Conservation (phyloP, 805 yeast genomes). For the Lipomyces yamanashiensis region DNA sequence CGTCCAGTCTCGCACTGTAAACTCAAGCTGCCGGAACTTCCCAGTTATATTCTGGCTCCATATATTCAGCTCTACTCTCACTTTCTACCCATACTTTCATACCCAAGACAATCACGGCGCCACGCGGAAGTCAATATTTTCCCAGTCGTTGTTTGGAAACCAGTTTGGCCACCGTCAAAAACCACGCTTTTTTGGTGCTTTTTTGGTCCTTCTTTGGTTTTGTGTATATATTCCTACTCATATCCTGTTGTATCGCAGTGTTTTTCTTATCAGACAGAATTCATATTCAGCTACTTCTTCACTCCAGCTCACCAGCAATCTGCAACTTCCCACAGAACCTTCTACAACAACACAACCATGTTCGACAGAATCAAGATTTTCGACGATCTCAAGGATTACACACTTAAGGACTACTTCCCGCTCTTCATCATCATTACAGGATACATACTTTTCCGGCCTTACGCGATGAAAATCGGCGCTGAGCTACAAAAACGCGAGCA, state of each 20-base stretch:
- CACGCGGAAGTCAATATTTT: constrained; percentile 1
- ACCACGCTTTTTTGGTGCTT: not conserved
- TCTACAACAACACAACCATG: constrained; percentile 2
- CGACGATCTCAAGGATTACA: constrained; percentile 25
- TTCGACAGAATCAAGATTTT: constrained; percentile 1
- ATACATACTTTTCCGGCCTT: constrained; percentile 38
- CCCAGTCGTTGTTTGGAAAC: not conserved
- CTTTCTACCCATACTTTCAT: not conserved
- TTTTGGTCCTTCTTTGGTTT: too few species aligned
- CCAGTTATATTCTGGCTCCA: not conserved
- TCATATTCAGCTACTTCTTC: not conserved
- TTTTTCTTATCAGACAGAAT: too few species aligned
- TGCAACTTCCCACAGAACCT: not conserved
- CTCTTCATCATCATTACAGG: constrained; percentile 37
- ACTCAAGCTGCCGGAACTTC: not conserved
- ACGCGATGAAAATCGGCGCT: constrained; percentile 32
- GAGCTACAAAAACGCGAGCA: constrained; percentile 32
- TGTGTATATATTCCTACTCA: not conserved
- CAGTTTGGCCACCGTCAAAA: not conserved
- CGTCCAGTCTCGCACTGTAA: not conserved
- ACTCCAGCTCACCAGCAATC: not conserved
- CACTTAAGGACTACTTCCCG: constrained; percentile 26
- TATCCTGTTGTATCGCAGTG: too few species aligned
- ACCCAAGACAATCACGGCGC: constrained; percentile 8
- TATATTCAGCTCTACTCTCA: not conserved